Evolutionary conservation across 768 basidiomycete genomes (phyloP).

Genomic region (Lactarius evosmus): DNA sequence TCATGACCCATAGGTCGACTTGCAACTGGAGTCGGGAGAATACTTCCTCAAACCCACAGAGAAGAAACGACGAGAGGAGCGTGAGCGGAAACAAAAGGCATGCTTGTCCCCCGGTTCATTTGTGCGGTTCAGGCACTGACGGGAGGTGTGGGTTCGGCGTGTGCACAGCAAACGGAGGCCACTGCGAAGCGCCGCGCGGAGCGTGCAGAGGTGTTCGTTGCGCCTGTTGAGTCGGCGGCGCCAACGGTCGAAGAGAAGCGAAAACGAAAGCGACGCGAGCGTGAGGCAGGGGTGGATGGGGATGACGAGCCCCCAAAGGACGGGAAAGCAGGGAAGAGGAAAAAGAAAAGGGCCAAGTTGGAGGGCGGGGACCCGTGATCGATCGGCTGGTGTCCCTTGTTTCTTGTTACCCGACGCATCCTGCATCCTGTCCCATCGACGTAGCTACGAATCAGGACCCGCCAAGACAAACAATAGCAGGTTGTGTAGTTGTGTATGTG

Average conservation of each 20-base stretch:
- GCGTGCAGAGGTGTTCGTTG: constrained; percentile 84
- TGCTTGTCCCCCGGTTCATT: constrained; percentile 10
- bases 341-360: constrained; percentile 38
- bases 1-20: constrained; percentile 58
- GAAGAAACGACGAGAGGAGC: constrained; percentile 72
- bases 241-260: constrained; percentile 78
- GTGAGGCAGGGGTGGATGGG: constrained; percentile 34
- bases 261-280: constrained; percentile 45
- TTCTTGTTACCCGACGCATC: background rate
- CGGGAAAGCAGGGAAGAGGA: constrained; percentile 39
- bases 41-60: constrained; percentile 95
- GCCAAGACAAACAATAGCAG: background rate
- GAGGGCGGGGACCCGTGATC: constrained; percentile 18
- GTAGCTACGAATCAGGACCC: background rate
- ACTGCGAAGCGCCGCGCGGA: constrained; percentile 68
- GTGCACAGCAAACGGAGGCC: constrained; percentile 69
- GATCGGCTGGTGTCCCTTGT: too few relatives aligned
- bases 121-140: constrained; percentile 16
- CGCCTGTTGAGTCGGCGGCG: constrained; percentile 75
- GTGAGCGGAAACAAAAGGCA: constrained; percentile 75
- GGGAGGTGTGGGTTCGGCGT: background rate
- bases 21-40: constrained; percentile 94
- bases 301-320: constrained; percentile 36
- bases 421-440: background rate
- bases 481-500: background rate